Conservation (phyloP, 306 rosid species). For the Cotoneaster glaucophyllus region DNA sequence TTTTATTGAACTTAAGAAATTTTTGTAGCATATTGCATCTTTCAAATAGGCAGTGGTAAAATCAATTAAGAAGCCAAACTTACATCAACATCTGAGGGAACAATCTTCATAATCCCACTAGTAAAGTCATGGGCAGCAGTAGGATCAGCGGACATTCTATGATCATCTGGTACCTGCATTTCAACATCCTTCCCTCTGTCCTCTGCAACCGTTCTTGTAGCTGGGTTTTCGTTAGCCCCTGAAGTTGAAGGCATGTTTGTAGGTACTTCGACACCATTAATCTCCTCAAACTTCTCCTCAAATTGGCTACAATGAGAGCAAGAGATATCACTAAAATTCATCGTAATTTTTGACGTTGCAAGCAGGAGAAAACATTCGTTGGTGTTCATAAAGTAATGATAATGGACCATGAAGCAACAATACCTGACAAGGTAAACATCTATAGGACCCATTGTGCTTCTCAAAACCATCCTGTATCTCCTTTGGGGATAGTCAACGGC, state of each 20-base stretch:
- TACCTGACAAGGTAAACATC: conserved; percentile 99
- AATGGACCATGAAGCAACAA: conserved; percentile 9
- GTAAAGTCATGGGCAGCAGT: conserved; percentile 60
- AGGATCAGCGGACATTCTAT: conserved; percentile 41
- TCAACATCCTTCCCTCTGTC: conserved; percentile 45
- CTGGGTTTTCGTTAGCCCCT: conserved; percentile 39
- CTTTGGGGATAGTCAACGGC: conserved; percentile 94
- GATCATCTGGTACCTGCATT: conserved; percentile 49
- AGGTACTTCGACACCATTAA: conserved; percentile 58
- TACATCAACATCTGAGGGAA: conserved; percentile 92
- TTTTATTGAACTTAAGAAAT: not conserved
- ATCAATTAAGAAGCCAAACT: conserved; percentile 31
- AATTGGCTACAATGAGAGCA: conserved; percentile 59
- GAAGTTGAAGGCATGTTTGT: conserved; percentile 53
- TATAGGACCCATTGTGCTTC: conserved; percentile 97
- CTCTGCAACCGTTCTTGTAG: conserved; percentile 30
- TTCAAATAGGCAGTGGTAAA: conserved; percentile 5
- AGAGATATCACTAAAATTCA: conserved; percentile 8
- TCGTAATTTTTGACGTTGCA: conserved; percentile 1
- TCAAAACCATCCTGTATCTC: conserved; percentile 86
- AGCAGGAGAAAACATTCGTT: conserved; percentile 9
- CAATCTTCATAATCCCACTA: conserved; percentile 94
- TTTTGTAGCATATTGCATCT: not conserved
- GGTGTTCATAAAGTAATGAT: conserved; percentile 6
- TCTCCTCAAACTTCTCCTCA: conserved; percentile 94